Percentiles rank a stretch among this genome's conserved stretches.
These are phyloP conservation scores for Ceratobasidium sp. DNA, from an alignment of 1,284 basidiomycete genomes.

Conservation along the genomic window DNA sequence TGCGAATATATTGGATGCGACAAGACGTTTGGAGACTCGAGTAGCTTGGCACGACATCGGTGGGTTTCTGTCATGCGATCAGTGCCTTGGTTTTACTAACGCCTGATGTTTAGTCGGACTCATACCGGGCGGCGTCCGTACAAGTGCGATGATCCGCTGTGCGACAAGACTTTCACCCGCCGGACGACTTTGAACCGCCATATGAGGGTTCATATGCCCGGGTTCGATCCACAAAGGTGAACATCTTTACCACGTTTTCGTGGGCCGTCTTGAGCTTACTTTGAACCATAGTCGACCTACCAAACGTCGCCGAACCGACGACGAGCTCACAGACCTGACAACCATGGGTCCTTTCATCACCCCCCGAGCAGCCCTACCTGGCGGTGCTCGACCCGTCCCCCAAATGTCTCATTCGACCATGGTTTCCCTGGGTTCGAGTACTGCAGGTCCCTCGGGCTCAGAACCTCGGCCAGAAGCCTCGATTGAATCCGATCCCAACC, in stretches of 20 bases:
- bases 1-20: conserved; percentile 86
- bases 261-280: too few relatives aligned
- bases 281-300: conserved; percentile 16
- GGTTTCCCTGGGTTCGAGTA: conserved; percentile 20
- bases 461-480: conserved; percentile 8
- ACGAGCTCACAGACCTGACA: conserved; percentile 19
- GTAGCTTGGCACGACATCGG: conserved; percentile 85
- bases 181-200: conserved; percentile 79
- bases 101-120: conserved; percentile 9
- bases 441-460: not conserved
- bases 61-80: not conserved
- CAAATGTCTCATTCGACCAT: conserved; percentile 31
- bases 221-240: conserved; percentile 78
- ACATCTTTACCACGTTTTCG: too few relatives aligned
- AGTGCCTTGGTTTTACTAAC: not conserved
- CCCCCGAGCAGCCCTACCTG: conserved; percentile 18
- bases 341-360: conserved; percentile 27
- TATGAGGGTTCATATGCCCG: conserved; percentile 84
- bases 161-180: conserved; percentile 84
- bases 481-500: not conserved
- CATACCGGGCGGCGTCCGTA: conserved; percentile 78
- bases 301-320: conserved; percentile 29
- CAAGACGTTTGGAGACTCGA: conserved; percentile 86
- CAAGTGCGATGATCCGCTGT: conserved; percentile 76
- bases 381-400: conserved; percentile 23